Conservation (phyloP, 495 filamentous ascomycete genomes). For the Trichoderma virens region DNA sequence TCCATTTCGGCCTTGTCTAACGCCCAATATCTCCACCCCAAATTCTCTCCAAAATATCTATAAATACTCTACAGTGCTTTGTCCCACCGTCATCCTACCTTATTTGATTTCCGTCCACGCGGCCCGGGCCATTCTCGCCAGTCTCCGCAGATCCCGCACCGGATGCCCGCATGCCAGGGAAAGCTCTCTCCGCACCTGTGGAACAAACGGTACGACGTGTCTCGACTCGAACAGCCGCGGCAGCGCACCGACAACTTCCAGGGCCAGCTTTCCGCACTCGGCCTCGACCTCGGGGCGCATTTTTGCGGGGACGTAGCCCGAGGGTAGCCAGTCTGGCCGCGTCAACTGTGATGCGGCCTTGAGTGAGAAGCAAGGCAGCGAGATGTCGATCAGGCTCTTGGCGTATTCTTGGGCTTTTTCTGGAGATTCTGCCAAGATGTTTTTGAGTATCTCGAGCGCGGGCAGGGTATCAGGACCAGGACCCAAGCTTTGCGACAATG, state of each 20-base stretch:
- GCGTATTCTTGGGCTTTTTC: conserved; percentile 29
- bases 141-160: conserved; percentile 34
- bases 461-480: conserved; percentile 22
- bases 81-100: conserved; percentile 5
- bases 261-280: conserved; percentile 26
- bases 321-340: conserved; percentile 5
- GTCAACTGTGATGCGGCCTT: conserved; percentile 10
- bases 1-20: no score
- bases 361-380: conserved; percentile 18
- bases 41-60: neutral
- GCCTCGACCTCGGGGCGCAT: conserved; percentile 8
- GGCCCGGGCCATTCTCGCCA: conserved; percentile 32
- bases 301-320: neutral
- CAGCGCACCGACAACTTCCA: conserved; percentile 32
- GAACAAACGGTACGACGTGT: conserved; percentile 26
- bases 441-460: conserved; percentile 30
- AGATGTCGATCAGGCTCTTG: conserved; percentile 22
- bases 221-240: conserved; percentile 34
- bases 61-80: neutral
- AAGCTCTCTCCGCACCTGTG: conserved; percentile 30
- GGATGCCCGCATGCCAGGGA: conserved; percentile 36
- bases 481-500: conserved; percentile 22
- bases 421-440: conserved; percentile 30
- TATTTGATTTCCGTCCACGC: conserved; percentile 28
- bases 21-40: no score